These are phyloP conservation scores for Aspergillus fumigatus DNA, from an alignment of 2,329 filamentous ascomycete genomes.

Conservation along the genomic window DNA sequence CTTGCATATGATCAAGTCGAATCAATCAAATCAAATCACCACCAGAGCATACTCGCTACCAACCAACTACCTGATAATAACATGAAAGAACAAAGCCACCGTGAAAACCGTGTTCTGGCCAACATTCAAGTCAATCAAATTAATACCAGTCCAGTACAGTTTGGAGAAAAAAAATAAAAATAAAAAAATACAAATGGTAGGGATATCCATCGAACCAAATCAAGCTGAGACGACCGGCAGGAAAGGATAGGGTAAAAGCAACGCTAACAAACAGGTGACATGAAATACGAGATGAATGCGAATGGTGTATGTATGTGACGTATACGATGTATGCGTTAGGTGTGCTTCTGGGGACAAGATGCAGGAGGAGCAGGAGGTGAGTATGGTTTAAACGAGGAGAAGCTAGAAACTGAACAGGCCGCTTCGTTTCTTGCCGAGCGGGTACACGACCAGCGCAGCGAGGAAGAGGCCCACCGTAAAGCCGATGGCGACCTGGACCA, in stretches of 20 bases:
- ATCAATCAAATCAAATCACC: no score
- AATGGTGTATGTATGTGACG: not conserved
- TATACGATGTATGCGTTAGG: not conserved
- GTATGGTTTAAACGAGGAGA: not conserved
- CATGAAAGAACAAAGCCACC: not conserved
- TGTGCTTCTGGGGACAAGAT: no score
- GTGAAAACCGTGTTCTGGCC: not conserved
- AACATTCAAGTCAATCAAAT: not conserved
- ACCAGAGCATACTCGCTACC: not conserved
- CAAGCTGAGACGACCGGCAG: not conserved
- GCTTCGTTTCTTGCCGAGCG: slow-evolving; percentile 46
- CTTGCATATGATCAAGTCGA: not conserved
- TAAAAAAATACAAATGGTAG: not conserved
- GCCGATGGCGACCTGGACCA: slow-evolving; percentile 48
- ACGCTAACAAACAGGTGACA: not conserved
- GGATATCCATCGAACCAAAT: not conserved
- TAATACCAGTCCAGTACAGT: not conserved
- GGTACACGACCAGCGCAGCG: slow-evolving; percentile 46
- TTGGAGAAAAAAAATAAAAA: not conserved
- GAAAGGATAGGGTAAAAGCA: not conserved
- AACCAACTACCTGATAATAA: not conserved
- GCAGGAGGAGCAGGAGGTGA: no score
- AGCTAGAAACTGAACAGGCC: slow-evolving; percentile 44
- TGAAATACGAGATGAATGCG: not conserved
- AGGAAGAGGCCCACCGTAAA: slow-evolving; percentile 48